Conservation (phyloP, 2,329 filamentous ascomycete species). For the Elsinoe necatrix region DNA sequence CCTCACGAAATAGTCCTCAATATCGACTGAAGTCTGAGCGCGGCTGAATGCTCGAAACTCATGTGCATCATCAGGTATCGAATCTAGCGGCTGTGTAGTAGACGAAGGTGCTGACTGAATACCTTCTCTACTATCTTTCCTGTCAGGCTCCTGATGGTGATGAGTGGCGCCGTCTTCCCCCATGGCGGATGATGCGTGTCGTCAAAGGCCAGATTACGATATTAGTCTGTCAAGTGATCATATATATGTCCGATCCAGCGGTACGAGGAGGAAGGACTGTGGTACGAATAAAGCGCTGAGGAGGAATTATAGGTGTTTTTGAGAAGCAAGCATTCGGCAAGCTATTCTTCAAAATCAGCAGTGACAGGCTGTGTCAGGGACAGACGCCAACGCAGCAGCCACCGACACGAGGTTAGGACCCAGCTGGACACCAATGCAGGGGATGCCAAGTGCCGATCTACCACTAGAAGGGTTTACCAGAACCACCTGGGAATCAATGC, state of each 20-base stretch:
- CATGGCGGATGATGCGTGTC: background rate
- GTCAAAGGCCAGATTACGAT: background rate
- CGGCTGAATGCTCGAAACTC: conserved; percentile 7
- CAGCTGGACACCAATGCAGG: conserved; percentile 6
- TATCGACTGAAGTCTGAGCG: conserved; percentile 22
- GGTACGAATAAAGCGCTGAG: conserved; percentile 1
- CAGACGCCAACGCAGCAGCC: conserved; percentile 10
- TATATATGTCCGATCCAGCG: background rate
- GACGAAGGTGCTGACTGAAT: background rate
- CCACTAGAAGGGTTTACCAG: background rate
- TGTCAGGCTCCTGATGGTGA: background rate
- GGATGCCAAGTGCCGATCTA: conserved; percentile 7
- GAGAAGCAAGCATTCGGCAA: background rate
- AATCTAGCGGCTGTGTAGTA: conserved; percentile 5
- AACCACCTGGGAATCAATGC: conserved; percentile 2
- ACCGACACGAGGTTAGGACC: conserved; percentile 1
- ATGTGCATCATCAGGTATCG: conserved; percentile 6
- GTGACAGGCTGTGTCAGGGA: conserved; percentile 10
- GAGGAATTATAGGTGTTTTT: background rate
- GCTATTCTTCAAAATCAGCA: background rate
- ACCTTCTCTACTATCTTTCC: background rate
- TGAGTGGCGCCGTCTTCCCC: background rate
- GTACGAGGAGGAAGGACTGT: background rate
- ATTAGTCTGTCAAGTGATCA: background rate
- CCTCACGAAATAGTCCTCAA: conserved; percentile 25